These are phyloP conservation scores for Amanita phalloides DNA, from an alignment of 768 basidiomycete genomes.

Conservation along the genomic window DNA sequence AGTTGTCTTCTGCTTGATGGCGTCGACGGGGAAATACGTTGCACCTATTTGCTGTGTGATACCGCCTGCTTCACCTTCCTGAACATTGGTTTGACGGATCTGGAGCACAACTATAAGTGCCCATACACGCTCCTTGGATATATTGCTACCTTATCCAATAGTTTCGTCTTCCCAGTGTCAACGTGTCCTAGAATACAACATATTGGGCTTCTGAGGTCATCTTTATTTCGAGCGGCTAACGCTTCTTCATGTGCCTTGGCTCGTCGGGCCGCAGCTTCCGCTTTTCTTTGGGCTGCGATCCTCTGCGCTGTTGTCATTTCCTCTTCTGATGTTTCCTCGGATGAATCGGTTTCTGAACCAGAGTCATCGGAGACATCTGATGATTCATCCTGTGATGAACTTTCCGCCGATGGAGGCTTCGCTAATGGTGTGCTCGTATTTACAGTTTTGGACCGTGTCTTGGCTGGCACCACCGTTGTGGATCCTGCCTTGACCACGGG, in stretches of 20 bases:
- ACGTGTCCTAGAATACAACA: conserved; percentile 99
- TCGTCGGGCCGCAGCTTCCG: conserved; percentile 72
- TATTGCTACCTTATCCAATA: conserved; percentile 76
- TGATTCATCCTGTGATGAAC: conserved; percentile 31
- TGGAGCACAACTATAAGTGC: conserved; percentile 17
- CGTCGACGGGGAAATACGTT: conserved; percentile 95
- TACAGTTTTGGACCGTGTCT: conserved; percentile 13
- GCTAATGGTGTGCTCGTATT: background rate
- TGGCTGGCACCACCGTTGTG: conserved; percentile 11
- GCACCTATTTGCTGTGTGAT: conserved; percentile 99
- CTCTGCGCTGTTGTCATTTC: conserved; percentile 61
- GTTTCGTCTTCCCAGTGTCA: conserved; percentile 98
- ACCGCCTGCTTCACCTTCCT: conserved; percentile 98
- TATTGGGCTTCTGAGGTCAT: conserved; percentile 90
- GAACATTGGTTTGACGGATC: conserved; percentile 99
- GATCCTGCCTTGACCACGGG: conserved; percentile 14
- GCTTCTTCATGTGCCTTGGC: conserved; percentile 78
- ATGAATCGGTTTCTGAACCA: conserved; percentile 41
- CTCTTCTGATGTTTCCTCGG: conserved; percentile 38
- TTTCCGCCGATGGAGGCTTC: conserved; percentile 14
- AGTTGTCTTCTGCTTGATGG: conserved; percentile 85
- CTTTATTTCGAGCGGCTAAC: conserved; percentile 75
- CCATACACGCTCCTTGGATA: background rate
- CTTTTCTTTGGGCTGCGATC: conserved; percentile 61
- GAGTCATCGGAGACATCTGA: conserved; percentile 22